Evolutionary conservation across 2,329 filamentous ascomycete species (phyloP).

Genomic region (Nannizziopsis arthrosporioides): DNA sequence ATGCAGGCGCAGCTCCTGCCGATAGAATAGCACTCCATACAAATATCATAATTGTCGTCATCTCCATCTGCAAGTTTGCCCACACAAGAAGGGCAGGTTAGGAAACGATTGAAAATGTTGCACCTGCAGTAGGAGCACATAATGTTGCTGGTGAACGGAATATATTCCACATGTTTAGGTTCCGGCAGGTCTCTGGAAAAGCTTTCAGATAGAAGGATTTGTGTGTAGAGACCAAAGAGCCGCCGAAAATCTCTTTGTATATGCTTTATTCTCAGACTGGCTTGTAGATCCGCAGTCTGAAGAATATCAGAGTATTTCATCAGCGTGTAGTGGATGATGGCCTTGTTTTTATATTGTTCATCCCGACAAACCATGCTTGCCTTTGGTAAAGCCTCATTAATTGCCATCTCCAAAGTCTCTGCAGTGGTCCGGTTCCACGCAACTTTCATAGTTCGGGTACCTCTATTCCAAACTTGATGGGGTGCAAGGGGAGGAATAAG

Average conservation of each 20-base stretch:
- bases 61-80: constrained; percentile 55
- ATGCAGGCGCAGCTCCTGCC: constrained; percentile 84
- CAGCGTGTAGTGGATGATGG: constrained; percentile 80
- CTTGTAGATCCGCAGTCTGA: constrained; percentile 46
- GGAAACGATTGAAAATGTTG: constrained; percentile 94
- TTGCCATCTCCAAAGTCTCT: constrained; percentile 75
- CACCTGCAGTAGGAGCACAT: constrained; percentile 92
- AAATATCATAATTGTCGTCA: constrained; percentile 84
- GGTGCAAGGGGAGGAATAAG: constrained; percentile 84
- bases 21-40: constrained; percentile 98
- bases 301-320: constrained; percentile 59
- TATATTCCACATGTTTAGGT: constrained; percentile 59
- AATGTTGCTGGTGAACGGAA: constrained; percentile 79
- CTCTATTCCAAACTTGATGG: constrained; percentile 97
- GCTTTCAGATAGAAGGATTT: constrained; percentile 73
- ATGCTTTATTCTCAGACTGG: constrained; percentile 49
- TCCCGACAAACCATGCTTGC: constrained; percentile 87
- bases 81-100: constrained; percentile 80
- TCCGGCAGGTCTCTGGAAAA: constrained; percentile 54
- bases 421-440: constrained; percentile 95
- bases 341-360: constrained; percentile 98
- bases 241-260: constrained; percentile 72
- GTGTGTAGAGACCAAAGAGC: constrained; percentile 65
- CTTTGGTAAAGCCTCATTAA: constrained; percentile 77
- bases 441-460: constrained; percentile 90